Percentiles rank a stretch among this genome's conserved stretches.
These are phyloP conservation scores for Fistulina hepatica DNA, from an alignment of 1,284 basidiomycete species.

Conservation along the genomic window DNA sequence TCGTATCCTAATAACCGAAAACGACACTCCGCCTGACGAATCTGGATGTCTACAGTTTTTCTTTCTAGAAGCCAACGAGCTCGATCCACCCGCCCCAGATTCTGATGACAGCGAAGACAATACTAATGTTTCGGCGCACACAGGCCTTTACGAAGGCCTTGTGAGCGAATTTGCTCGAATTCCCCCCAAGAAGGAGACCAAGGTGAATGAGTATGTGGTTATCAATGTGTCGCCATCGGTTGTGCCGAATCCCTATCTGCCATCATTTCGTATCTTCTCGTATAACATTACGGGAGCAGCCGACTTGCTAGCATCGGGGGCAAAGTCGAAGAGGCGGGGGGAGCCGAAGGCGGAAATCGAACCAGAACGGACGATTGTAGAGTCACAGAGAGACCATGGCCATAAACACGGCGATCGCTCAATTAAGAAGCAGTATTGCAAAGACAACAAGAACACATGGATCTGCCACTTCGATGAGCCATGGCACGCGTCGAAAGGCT, in stretches of 20 bases:
- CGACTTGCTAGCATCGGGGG: not conserved
- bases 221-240: conserved; percentile 74
- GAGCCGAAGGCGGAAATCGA: conserved; percentile 7
- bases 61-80: too few species aligned
- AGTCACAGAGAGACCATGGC: conserved; percentile 31
- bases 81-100: not conserved
- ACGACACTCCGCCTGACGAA: conserved; percentile 1
- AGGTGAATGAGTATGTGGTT: conserved; percentile 60
- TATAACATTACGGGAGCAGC: conserved; percentile 56
- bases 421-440: conserved; percentile 37
- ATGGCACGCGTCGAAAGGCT: conserved; percentile 49
- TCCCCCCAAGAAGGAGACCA: conserved; percentile 39
- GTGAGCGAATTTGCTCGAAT: conserved; percentile 47
- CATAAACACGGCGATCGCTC: conserved; percentile 35
- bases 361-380: conserved; percentile 20
- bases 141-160: conserved; percentile 40
- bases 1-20: conserved; percentile 4
- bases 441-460: conserved; percentile 43
- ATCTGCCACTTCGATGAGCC: conserved; percentile 45
- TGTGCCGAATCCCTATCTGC: conserved; percentile 81
- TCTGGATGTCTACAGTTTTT: too few species aligned
- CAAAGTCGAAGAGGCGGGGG: too few species aligned
- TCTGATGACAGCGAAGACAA: not conserved
- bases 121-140: conserved; percentile 15
- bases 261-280: conserved; percentile 72